Conservation (phyloP, 2,329 filamentous ascomycete species). For the Monosporascus cannonballus region DNA sequence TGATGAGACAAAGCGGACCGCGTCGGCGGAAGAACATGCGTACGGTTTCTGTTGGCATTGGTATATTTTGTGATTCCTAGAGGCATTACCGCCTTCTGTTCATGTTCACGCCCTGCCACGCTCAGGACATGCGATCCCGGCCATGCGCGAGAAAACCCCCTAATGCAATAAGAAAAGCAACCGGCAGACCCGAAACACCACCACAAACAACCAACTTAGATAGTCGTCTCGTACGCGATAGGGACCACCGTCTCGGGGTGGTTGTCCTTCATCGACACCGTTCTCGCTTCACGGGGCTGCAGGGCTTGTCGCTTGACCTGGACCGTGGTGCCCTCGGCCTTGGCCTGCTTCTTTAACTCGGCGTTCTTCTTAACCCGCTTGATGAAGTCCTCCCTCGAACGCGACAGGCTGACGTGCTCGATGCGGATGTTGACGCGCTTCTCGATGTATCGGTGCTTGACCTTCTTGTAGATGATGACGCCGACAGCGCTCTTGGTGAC, state of each 20-base stretch:
- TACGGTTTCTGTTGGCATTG: background rate
- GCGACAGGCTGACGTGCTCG: conserved; percentile 92
- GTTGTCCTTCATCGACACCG: conserved; percentile 74
- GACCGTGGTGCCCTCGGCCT: conserved; percentile 79
- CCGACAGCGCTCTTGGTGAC: conserved; percentile 97
- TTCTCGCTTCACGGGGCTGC: conserved; percentile 73
- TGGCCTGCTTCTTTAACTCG: conserved; percentile 85
- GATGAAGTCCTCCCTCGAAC: conserved; percentile 95
- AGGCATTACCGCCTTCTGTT: background rate
- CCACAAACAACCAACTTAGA: conserved; percentile 49
- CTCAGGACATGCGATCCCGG: conserved; percentile 1
- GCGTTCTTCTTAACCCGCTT: conserved; percentile 96
- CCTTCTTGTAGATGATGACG: conserved; percentile 99
- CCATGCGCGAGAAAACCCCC: conserved; percentile 22
- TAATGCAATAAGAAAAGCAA: conserved; percentile 26
- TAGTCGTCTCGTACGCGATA: conserved; percentile 96
- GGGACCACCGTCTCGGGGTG: conserved; percentile 86
- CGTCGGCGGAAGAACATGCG: too few species aligned
- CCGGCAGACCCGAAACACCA: conserved; percentile 25
- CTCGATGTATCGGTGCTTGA: conserved; percentile 99
- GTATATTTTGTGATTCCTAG: background rate
- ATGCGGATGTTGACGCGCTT: conserved; percentile 99
- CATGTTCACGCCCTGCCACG: background rate
- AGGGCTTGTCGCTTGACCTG: conserved; percentile 88
- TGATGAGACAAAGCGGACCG: too few species aligned